Evolutionary conservation across 495 filamentous ascomycete species (phyloP), one percentile per base, ranked within the genome.

Genomic region (Penicillium daleae): DNA sequence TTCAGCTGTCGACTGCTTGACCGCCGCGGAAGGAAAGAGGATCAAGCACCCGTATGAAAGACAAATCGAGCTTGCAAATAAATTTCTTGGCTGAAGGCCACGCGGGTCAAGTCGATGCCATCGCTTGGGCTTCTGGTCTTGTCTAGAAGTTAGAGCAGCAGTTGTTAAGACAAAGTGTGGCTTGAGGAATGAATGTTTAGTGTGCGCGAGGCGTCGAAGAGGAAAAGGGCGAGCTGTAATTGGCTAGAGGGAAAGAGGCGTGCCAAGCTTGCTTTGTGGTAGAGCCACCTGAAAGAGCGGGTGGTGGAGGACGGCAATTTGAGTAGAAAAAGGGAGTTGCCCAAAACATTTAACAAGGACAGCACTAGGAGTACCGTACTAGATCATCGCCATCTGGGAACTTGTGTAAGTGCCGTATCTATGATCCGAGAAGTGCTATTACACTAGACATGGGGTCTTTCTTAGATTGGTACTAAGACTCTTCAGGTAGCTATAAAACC

Each of bases 111-210:
- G 6, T 22, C n/a, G 7, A 7, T 24, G 17, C n/a, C 42, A 46
- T 46, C 13, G 21, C 19, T n/a, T 5, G 2, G 10, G 0, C 9
- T 24, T 12, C 8, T 22, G 3, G 13, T 24, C 9, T 46, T 9
- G 19, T 9, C 19, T 39, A 39, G 3, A 35, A n/a, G n/a, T n/a
- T 9, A 21, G 6, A 46, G 22, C 6, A 21, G 10, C 1, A 9
- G 42, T 24, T 46, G 42, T 46, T 12, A 8, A 22, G 42, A 46
- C 42, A 46, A 46, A 46, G 42, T 46, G 42, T 46, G 42, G 42
- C 42, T 46, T 22, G 35, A 46, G 19, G n/a, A n/a, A n/a, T n/a
- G 19, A 19, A n/a, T 8, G n/a, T 42, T 17, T 17, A 42, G 21
- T 19, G 17, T 3, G 8, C 7, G n/a, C 6, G n/a, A 6, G 17